Evolutionary conservation across 2,329 filamentous ascomycete genomes (phyloP).

Genomic region (Sclerotinia borealis): DNA sequence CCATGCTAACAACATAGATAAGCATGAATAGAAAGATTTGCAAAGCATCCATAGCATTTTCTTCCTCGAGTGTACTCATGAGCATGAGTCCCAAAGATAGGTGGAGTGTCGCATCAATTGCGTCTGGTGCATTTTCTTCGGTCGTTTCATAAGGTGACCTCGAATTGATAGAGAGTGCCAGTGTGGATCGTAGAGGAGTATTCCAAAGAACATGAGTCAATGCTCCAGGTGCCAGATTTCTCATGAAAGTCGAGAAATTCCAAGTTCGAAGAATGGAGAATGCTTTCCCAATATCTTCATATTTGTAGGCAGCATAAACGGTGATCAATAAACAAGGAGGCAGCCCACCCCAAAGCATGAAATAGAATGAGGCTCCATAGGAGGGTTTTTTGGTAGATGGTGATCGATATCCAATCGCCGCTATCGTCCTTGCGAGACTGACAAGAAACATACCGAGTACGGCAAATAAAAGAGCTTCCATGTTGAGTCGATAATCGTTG

Average conservation of each 20-base stretch:
- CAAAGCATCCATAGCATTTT: slow-evolving; percentile 23
- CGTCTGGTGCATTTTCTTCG: slow-evolving; percentile 22
- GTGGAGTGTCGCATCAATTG: slow-evolving; percentile 24
- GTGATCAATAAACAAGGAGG: slow-evolving; percentile 22
- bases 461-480: slow-evolving; percentile 16
- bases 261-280: slow-evolving; percentile 19
- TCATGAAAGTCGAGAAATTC: slow-evolving; percentile 16
- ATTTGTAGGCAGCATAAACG: slow-evolving; percentile 19
- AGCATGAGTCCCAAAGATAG: slow-evolving; percentile 19
- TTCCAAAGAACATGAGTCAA: slow-evolving; percentile 24
- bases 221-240: slow-evolving; percentile 21
- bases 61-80: slow-evolving; percentile 14
- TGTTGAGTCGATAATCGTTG: slow-evolving; percentile 26
- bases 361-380: slow-evolving; percentile 20
- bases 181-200: slow-evolving; percentile 23
- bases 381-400: slow-evolving; percentile 17
- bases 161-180: slow-evolving; percentile 20
- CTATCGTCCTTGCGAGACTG: slow-evolving; percentile 24
- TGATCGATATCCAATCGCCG: slow-evolving; percentile 18
- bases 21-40: slow-evolving; percentile 25
- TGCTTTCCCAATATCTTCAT: slow-evolving; percentile 23
- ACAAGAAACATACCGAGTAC: slow-evolving; percentile 19
- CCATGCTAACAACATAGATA: slow-evolving; percentile 24
- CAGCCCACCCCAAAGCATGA: slow-evolving; percentile 24
- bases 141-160: slow-evolving; percentile 22